Percentiles rank a stretch among this genome's conserved stretches.
Conservation (phyloP, 495 filamentous ascomycete species). For the Penicillium mononematosum region DNA sequence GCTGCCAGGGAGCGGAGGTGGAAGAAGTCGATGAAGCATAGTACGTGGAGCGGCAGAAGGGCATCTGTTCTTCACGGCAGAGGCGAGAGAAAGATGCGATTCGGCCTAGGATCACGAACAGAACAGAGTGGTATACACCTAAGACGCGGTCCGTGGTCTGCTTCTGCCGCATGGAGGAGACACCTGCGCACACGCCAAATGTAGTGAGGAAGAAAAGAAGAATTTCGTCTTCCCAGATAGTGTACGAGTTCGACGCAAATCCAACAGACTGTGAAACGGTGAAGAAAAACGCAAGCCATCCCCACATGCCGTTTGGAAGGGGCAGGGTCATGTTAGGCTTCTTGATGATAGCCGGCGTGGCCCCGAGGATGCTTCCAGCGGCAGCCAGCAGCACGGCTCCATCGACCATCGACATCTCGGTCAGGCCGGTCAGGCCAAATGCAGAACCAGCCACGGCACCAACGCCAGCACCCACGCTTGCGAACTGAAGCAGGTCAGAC, state of each 20-base stretch:
- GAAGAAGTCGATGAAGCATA: conserved; percentile 90
- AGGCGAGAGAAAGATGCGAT: conserved; percentile 86
- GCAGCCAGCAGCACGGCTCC: conserved; percentile 48
- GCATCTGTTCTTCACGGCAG: conserved; percentile 98
- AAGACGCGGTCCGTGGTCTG: conserved; percentile 62
- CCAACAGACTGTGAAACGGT: conserved; percentile 80
- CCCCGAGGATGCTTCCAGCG: conserved; percentile 61
- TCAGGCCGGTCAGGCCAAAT: conserved; percentile 24
- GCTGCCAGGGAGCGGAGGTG: conserved; percentile 89
- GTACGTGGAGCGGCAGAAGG: conserved; percentile 91
- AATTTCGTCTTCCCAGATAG: conserved; percentile 98
- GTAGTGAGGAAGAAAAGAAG: conserved; percentile 87
- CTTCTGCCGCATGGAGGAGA: conserved; percentile 70
- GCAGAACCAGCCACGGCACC: conserved; percentile 39
- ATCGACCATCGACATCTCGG: conserved; percentile 31
- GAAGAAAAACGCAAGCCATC: conserved; percentile 77
- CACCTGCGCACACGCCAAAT: conserved; percentile 71
- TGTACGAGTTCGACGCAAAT: conserved; percentile 96
- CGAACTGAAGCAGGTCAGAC: conserved; percentile 45
- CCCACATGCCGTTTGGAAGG: conserved; percentile 80
- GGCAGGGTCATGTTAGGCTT: conserved; percentile 52
- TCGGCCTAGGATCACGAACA: conserved; percentile 80
- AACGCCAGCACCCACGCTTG: conserved; percentile 40
- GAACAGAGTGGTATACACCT: conserved; percentile 76
- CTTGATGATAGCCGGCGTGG: conserved; percentile 54